Evolutionary conservation across 148 eudicot genomes (phyloP), one percentile per base, ranked within the genome.

Genomic region (Rhododendron kiyosumense): DNA sequence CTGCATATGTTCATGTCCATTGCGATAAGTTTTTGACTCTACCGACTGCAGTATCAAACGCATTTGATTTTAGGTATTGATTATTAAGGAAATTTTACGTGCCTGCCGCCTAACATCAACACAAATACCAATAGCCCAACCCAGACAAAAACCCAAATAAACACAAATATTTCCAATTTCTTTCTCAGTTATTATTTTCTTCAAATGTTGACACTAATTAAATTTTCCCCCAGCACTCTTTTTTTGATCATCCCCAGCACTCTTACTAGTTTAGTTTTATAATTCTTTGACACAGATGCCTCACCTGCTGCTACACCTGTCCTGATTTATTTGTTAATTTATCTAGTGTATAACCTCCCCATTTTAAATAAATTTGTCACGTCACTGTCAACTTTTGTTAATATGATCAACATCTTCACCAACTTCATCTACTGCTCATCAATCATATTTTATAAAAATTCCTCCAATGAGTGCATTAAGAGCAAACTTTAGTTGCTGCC

Each of bases 291-390:
- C 61, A 46, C 59, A 49, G 59, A 79, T 79, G 38, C 51, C 61
- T 51, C 54, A 79, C 82, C 81, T 46, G 54, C 81, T 48, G 81
- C 51, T 15, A n/a, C 81, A 79, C 81, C 82, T 48, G 82, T 79
- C 54, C 57, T 22, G 48, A n/a, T 48, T n/a, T n/a, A 77, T 41
- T 38, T 43, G 49, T 41, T 6, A 15, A 26, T 30, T 30, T 17
- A 14, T 74, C 7, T 74, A 5, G 3, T 74, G 11, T 65, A n/a
- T 10, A 65, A 10, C 67, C n/a, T 7, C 43, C 43, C 43, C 6
- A 0, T 63, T n/a, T 24, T n/a, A 63, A 63, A 63, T n/a, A 63
- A 9, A 0, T 63, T n/a, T 63, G 71, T n/a, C 71, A 26, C 65
- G 26, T 30, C 76, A 30, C 41, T 30, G 76, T 71, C 20, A 13